Evolutionary conservation across 169 alveolate species (phyloP).

Genomic region (Plasmodium blacklocki): DNA sequence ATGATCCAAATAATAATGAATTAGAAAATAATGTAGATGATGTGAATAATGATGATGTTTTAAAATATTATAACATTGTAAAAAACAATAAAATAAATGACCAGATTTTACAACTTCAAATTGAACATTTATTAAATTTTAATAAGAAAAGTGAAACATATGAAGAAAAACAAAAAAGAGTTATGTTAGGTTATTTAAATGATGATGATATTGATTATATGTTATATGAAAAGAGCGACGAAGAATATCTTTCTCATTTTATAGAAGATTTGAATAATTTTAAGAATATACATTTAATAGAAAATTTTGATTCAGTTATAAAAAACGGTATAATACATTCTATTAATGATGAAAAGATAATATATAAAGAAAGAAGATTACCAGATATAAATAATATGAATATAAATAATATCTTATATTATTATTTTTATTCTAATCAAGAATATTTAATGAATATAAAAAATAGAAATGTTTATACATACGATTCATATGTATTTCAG

Average conservation of each 20-base stretch:
- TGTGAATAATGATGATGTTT: slow-evolving; percentile 39
- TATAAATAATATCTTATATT: slow-evolving; percentile 34
- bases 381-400: slow-evolving; percentile 45
- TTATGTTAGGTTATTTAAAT: slow-evolving; percentile 21
- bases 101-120: slow-evolving; percentile 25
- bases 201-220: slow-evolving; percentile 41
- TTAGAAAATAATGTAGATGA: not conserved
- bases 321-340: slow-evolving; percentile 14
- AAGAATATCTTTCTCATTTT: not conserved
- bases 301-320: not conserved
- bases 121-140: slow-evolving; percentile 32
- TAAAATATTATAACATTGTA: slow-evolving; percentile 49
- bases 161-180: slow-evolving; percentile 41
- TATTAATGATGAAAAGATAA: slow-evolving; percentile 5
- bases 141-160: slow-evolving; percentile 42
- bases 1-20: not conserved
- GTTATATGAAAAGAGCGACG: slow-evolving; percentile 4
- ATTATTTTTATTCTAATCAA: slow-evolving; percentile 59
- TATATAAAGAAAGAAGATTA: slow-evolving; percentile 37
- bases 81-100: slow-evolving; percentile 45
- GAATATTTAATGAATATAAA: not conserved
- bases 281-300: slow-evolving; percentile 1
- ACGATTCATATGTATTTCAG: slow-evolving; percentile 62
- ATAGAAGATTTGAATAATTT: slow-evolving; percentile 34
- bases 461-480: slow-evolving; percentile 26